Conservation (phyloP, 2,329 filamentous ascomycete species). For the Rhexocercosporidium sp. region DNA sequence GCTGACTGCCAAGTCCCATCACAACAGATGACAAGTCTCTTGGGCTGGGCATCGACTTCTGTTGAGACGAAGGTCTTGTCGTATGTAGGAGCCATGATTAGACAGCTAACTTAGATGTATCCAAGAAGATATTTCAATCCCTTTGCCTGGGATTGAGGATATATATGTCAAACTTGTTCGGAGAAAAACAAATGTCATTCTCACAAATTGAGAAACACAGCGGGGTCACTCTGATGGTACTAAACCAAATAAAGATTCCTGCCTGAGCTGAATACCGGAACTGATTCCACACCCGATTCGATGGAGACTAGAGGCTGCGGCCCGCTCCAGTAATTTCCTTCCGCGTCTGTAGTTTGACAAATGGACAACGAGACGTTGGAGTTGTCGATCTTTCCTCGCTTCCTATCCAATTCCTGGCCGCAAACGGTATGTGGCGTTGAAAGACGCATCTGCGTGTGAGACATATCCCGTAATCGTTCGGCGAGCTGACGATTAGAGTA, state of each 20-base stretch:
- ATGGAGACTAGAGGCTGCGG: background rate
- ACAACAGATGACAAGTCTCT: conserved; percentile 28
- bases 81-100: background rate
- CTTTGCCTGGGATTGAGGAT: no score
- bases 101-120: no score
- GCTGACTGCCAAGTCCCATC: conserved; percentile 31
- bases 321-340: conserved; percentile 5
- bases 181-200: background rate
- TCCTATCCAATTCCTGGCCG: background rate
- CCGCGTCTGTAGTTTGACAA: background rate
- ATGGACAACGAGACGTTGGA: background rate
- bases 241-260: conserved; percentile 8
- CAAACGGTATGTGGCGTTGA: no score
- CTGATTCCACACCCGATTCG: background rate
- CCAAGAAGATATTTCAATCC: no score
- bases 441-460: background rate
- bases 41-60: conserved; percentile 16
- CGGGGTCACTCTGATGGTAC: background rate
- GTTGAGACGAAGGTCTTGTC: conserved; percentile 10
- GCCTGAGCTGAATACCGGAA: conserved; percentile 3
- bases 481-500: no score
- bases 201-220: background rate
- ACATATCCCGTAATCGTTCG: background rate
- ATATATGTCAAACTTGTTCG: background rate
- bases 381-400: conserved; percentile 1